These are phyloP conservation scores for Bipolaris oryzae DNA, from an alignment of 2,329 filamentous ascomycete genomes.

Conservation along the genomic window DNA sequence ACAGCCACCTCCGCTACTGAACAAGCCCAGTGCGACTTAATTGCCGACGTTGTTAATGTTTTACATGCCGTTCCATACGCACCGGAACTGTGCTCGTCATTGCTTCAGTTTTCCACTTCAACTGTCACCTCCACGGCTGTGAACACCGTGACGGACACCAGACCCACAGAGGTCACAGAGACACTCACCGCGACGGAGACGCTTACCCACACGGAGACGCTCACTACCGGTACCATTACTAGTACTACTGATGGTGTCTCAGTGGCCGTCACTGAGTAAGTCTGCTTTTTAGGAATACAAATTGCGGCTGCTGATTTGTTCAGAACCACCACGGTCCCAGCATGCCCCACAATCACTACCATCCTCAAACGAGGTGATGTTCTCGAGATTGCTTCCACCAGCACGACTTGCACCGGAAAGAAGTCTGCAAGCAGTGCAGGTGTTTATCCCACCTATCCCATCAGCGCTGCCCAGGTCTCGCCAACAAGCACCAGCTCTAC, in stretches of 20 bases:
- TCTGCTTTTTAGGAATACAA: too few relatives aligned
- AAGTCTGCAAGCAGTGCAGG: background rate
- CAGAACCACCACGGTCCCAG: background rate
- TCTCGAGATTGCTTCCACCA: background rate
- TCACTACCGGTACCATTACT: background rate
- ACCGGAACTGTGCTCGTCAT: background rate
- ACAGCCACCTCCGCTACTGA: background rate
- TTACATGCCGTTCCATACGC: background rate
- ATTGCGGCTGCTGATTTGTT: background rate
- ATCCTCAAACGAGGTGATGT: background rate
- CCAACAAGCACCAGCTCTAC: background rate
- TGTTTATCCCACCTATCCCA: background rate
- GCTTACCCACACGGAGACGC: background rate
- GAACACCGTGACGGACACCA: background rate
- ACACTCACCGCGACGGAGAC: background rate
- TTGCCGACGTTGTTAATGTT: background rate
- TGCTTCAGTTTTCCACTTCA: background rate
- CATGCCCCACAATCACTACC: background rate
- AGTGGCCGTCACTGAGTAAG: background rate
- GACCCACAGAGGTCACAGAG: background rate
- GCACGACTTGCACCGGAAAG: background rate
- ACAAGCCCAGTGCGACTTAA: background rate
- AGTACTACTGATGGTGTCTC: background rate
- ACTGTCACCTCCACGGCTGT: background rate
- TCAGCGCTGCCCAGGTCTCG: background rate